Base-by-base conservation (phyloP, 257 asterid genomes). In the Rubia yunnanensis region DNA sequence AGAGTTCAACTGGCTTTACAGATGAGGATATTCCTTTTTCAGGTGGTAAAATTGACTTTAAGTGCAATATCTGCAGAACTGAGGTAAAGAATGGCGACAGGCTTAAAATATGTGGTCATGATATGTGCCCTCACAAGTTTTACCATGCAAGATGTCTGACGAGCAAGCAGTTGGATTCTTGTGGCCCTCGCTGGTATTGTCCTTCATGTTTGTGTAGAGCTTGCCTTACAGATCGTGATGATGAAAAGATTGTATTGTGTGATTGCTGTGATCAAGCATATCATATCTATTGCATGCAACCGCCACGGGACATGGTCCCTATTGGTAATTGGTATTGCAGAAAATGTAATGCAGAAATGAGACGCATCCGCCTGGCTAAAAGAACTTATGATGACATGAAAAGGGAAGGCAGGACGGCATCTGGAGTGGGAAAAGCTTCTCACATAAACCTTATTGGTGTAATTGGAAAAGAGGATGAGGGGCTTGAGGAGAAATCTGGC, bases 241-340 rank as follows among this genome's bases (percentile, higher is more conserved):
- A 91, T 69, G 91, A 85, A 66, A 83, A 88, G 80, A 86, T 86
- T 52, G 94, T 91, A 63, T 60, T 88, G n/a, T 91, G 98, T 61
- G 98, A 91, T 64, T 86, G 94, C 31, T 91, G 96, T 71, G 98
- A 91, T 78, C 85, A 82, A 44, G 98, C 94, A 1, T 88, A 88
- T 63, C 98, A 91, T 70, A 78, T 84, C 26, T 91, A 86, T 74
- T 91, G 96, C 76, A 75, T 85, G 95, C 73, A 77, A 44, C 98
- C 98, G 5, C 94, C 94, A 13, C 85, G 64, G 13, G 41, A 78
- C 53, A 49, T 70, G 30, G 74, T 91, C 50, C 96, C 98, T 2
- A 58, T 30, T 62, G 94, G 96, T 39, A 81, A 78, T 70, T 91
- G 98, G 98, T 91, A 80, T 73, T 91, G 98, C 80, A 70, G 39